Conservation (phyloP, 148 eudicot species). For the Persicaria maculosa region DNA sequence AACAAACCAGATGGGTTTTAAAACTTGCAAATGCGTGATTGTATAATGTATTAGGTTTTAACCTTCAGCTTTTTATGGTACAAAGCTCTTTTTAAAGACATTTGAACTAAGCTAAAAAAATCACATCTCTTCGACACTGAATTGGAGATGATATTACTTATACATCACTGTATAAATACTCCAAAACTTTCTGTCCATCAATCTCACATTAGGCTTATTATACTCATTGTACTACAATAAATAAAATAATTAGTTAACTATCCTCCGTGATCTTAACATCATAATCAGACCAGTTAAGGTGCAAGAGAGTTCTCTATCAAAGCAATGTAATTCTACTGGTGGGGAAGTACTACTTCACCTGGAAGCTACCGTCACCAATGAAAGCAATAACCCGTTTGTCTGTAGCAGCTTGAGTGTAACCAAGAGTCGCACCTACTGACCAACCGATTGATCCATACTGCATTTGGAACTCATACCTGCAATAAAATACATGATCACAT, state of each 20-base stretch:
- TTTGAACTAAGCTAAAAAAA: not conserved
- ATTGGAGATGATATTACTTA: not conserved
- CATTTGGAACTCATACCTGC: constrained; percentile 90
- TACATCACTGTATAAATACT: not conserved
- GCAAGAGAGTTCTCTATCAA: not conserved
- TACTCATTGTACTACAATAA: not conserved
- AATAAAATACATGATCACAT: not conserved
- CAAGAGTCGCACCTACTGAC: constrained; percentile 97
- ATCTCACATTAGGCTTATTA: not conserved
- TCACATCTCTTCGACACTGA: not conserved
- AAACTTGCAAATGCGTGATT: not conserved
- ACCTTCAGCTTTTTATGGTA: too few relatives aligned
- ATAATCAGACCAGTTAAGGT: not conserved
- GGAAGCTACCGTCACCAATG: constrained; percentile 98
- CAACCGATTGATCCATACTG: constrained; percentile 96
- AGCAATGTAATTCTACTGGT: not conserved
- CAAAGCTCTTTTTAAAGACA: not conserved
- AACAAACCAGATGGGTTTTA: not conserved
- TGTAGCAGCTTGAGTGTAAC: constrained; percentile 81
- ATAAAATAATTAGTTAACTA: not conserved
- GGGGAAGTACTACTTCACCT: constrained; percentile 34
- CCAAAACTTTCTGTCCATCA: not conserved
- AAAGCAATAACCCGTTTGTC: constrained; percentile 78
- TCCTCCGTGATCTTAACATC: not conserved
- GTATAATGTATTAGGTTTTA: not conserved